phyloP scores from a whole-genome alignment of 148 eudicot species.

The Silene conica region DNA sequence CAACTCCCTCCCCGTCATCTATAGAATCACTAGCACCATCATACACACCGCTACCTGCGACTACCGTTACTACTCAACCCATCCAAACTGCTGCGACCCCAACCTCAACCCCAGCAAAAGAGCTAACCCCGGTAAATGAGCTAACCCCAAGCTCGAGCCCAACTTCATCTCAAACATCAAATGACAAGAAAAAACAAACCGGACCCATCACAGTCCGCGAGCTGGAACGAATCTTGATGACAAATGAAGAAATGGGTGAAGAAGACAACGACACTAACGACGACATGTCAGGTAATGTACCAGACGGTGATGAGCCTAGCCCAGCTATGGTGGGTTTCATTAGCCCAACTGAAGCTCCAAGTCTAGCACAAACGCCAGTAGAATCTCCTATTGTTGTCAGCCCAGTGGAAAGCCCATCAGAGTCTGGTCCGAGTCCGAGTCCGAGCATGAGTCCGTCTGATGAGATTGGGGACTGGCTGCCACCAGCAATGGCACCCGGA shows the following conservation, averaged over 20 bases:
- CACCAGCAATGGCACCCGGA: constrained; percentile 21
- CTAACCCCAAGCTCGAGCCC: constrained; percentile 11
- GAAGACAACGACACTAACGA: constrained; percentile 13
- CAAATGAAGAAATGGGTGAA: constrained; percentile 17
- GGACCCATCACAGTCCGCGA: constrained; percentile 18
- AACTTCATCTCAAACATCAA: not conserved
- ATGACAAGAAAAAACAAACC: not conserved
- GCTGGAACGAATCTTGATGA: constrained; percentile 16
- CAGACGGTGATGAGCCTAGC: constrained; percentile 33
- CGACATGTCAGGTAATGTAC: constrained; percentile 33
- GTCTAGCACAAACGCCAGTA: constrained; percentile 2
- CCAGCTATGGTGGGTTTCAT: constrained; percentile 20
- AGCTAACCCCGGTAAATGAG: not conserved
- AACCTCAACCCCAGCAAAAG: not conserved
- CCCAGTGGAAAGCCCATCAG: constrained; percentile 11
- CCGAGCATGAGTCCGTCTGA: constrained; percentile 8
- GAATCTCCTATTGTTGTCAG: constrained; percentile 1
- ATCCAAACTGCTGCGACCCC: not conserved
- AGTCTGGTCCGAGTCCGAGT: not conserved
- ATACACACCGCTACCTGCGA: not conserved
- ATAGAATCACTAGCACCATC: not conserved
- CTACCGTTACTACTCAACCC: not conserved
- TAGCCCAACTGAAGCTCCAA: constrained; percentile 10
- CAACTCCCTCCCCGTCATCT: not conserved
- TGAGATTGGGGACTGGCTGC: constrained; percentile 24